phyloP scores from a whole-genome alignment of 257 asterid genomes.

The Nicotiana tomentosiformis region DNA sequence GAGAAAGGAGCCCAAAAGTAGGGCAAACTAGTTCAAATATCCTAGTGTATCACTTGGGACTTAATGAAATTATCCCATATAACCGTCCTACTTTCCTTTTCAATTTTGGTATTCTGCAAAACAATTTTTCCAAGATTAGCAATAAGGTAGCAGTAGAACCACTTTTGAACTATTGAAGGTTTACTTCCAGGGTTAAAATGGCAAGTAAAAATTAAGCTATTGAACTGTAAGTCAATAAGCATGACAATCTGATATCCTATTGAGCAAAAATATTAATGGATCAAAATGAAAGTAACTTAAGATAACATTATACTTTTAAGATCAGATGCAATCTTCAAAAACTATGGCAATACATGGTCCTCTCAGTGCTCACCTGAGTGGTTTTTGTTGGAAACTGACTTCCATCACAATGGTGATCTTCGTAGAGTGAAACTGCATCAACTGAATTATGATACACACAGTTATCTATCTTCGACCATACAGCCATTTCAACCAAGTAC shows the following conservation, averaged over 20 bases:
- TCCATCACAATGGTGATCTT: slow-evolving; percentile 74
- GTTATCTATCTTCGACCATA: slow-evolving; percentile 53
- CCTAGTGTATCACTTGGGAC: neutral
- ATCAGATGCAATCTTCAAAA: neutral
- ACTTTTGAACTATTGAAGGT: neutral
- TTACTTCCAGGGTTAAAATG: neutral
- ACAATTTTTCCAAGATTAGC: neutral
- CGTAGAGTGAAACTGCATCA: slow-evolving; percentile 49
- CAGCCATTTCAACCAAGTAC: slow-evolving; percentile 68
- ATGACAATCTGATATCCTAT: neutral
- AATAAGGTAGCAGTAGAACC: neutral
- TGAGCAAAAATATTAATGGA: neutral
- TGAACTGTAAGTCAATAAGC: neutral
- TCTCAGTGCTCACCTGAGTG: slow-evolving; percentile 47
- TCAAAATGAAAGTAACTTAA: neutral
- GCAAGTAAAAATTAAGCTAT: neutral
- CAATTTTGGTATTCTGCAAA: neutral
- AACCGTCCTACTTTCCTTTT: neutral
- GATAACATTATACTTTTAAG: neutral
- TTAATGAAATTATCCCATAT: neutral
- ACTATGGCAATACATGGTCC: neutral
- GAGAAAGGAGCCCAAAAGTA: neutral
- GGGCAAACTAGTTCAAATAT: neutral
- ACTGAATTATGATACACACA: slow-evolving; percentile 62
- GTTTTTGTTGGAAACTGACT: slow-evolving; percentile 72